Evolutionary conservation across 2,329 filamentous ascomycete species (phyloP), one percentile per base, ranked within the genome.

Genomic region (Dothideomycetes sp.): DNA sequence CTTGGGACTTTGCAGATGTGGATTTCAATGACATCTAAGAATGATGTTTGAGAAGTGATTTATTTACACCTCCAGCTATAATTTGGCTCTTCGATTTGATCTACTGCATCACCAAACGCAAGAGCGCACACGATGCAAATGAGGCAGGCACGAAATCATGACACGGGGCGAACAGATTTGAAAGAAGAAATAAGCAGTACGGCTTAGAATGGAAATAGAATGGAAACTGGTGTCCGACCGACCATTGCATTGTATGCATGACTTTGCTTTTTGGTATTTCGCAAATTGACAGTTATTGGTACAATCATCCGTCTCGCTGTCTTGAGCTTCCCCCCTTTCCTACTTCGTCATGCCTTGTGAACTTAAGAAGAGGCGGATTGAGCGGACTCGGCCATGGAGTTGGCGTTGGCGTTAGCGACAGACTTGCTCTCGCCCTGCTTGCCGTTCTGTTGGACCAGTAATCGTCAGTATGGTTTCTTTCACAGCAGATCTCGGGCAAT

Each of bases 391-490:
- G 64, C 61, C 46, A 65, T n/a, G 22, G 28, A 19, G 28, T 40
- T 29, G 25, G 37, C 60, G 58, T 76, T 74, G 46, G 70, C 74
- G 43, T 64, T 58, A 45, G 65, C 76, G 52, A 95, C 69, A 62
- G 73, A 78, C 76, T 84, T 84, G 60, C 71, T 53, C 33, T 96
- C 89, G 63, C 86, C 83, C 72, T 93, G 85, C 79, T 94, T 95
- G 74, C 91, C 91, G 70, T 87, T 86, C 91, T 96, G 66, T 64
- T 46, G 7, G 4, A 5, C 11, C 12, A 16, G 5, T 17, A 17
- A 2, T 22, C 25, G 43, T 49, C 39, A 49, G 47, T 37, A n/a
- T 10, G 32, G 23, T 31, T 23, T 6, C 4, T 3, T 10, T 35
- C 5, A 15, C 17, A 11, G 31, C n/a, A 5, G 30, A 4, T 5